These are phyloP conservation scores for Ceratocystis eucalypticola DNA, from an alignment of 2,329 filamentous ascomycete species.

Conservation along the genomic window DNA sequence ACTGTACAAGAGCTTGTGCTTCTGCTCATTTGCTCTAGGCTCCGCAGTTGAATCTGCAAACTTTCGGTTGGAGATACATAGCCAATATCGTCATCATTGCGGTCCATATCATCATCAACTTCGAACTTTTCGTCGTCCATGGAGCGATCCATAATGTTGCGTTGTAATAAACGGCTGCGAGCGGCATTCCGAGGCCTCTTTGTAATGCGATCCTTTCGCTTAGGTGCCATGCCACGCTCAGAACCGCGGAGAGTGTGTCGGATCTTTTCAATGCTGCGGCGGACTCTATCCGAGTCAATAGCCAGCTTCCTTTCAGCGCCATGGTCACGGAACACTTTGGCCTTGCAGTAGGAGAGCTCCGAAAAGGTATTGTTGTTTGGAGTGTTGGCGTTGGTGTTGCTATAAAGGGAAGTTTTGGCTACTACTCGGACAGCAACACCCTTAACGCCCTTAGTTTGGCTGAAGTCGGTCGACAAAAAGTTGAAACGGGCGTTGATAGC, in stretches of 20 bases:
- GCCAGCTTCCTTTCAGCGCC: slow-evolving; percentile 89
- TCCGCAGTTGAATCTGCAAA: slow-evolving; percentile 59
- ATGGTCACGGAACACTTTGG: slow-evolving; percentile 92
- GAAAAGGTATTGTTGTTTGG: slow-evolving; percentile 22
- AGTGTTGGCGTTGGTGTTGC: slow-evolving; percentile 27
- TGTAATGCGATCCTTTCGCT: slow-evolving; percentile 17
- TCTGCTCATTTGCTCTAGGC: slow-evolving; percentile 76
- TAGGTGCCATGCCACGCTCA: slow-evolving; percentile 9
- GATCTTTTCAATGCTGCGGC: slow-evolving; percentile 91
- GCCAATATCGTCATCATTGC: slow-evolving; percentile 14
- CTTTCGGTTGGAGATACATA: slow-evolving; percentile 16
- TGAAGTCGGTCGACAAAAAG: slow-evolving; percentile 96
- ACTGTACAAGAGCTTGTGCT: slow-evolving; percentile 68
- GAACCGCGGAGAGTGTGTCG: slow-evolving; percentile 42
- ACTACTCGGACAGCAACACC: slow-evolving; percentile 89
- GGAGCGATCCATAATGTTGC: slow-evolving; percentile 1
- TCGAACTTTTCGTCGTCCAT: slow-evolving; percentile 11
- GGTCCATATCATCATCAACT: slow-evolving; percentile 14
- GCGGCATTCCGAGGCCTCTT: slow-evolving; percentile 11
- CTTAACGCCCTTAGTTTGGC: slow-evolving; percentile 96
- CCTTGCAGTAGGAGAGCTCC: slow-evolving; percentile 89
- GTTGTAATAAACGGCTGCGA: slow-evolving; percentile 1
- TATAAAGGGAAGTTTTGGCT: slow-evolving; percentile 66
- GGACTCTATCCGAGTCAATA: slow-evolving; percentile 87
- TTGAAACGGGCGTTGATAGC: slow-evolving; percentile 90